Base-by-base conservation (phyloP, 2,329 filamentous ascomycete species). In the Nigrograna mackinnonii region DNA sequence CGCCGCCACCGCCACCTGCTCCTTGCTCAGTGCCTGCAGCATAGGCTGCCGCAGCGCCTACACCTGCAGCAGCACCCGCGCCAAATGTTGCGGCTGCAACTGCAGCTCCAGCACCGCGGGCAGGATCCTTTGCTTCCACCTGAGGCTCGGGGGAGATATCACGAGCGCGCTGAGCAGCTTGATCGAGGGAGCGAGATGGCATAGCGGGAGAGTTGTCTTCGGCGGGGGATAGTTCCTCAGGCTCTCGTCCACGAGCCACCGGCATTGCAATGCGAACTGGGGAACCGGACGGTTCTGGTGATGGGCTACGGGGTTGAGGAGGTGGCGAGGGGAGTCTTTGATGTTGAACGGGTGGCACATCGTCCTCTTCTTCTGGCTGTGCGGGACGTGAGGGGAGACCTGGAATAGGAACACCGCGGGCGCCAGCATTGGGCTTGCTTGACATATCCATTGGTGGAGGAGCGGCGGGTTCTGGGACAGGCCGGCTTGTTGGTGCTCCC, bases 221-320 rank as follows among this genome's bases (percentile, higher is more conserved):
- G 22, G 76, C 71, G 9, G 74, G 68, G 16, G 80, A 77, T 55
- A 85, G 76, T 21, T 79, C 63, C 22, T 73, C 66, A 7, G 73
- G 71, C 24, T 71, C 67, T 22, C 77, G 73, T 38, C 78, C 80
- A 43, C 87, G 87, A 37, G 83, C 78, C 41, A 97, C 87, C 3
- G 94, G 94, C 69, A 92, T 86, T 12, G 91, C 91, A 54, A 97
- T 80, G 37, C 87, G 87, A 49, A 95, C 85, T 5, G 92, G 92
- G 2, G 89, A 96, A 35, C 76, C 73, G 35, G 84, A 79, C 37
- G 74, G 74, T 37, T 78, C 75, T 37, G 80, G 75, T 41, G 74
- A 75, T 45, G 68, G 67, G 58, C 69, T 71, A 51, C 72, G 68
- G 20, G 28, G 41, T 21, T 52, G 59, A 30, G 58, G 66, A 4